phyloP scores from a whole-genome alignment of 441 rosid species.

The Euphorbia celastroides region DNA sequence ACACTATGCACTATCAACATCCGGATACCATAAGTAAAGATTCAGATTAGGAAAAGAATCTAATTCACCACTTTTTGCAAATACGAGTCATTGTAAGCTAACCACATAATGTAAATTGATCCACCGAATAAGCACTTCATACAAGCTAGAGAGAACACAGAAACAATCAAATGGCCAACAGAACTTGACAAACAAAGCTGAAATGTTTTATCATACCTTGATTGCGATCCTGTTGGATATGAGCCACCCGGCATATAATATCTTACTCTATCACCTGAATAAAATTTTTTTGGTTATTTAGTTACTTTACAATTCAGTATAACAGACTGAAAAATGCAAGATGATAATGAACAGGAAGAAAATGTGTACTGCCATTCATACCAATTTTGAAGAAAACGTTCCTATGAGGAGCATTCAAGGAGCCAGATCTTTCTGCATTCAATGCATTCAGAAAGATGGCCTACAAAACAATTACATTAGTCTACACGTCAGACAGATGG shows the following conservation, averaged over 20 bases:
- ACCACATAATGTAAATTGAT: slow-evolving; percentile 1
- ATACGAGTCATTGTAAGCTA: background rate
- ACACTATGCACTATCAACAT: background rate
- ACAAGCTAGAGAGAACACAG: background rate
- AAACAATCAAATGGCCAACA: background rate
- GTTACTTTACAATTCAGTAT: slow-evolving; percentile 22
- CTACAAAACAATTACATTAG: slow-evolving; percentile 37
- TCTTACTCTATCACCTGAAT: slow-evolving; percentile 87
- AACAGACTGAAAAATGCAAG: slow-evolving; percentile 9
- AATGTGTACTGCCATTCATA: slow-evolving; percentile 21
- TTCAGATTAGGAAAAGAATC: background rate
- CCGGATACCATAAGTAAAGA: background rate
- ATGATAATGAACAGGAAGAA: slow-evolving; percentile 1
- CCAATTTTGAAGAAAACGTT: slow-evolving; percentile 55
- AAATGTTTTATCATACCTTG: slow-evolving; percentile 36
- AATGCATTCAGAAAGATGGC: slow-evolving; percentile 50
- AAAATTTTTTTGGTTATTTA: slow-evolving; percentile 23
- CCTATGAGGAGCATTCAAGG: slow-evolving; percentile 39
- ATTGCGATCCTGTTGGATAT: slow-evolving; percentile 36
- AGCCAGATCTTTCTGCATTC: slow-evolving; percentile 49
- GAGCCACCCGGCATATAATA: slow-evolving; percentile 43
- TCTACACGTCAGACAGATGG: slow-evolving; percentile 10
- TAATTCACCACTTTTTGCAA: background rate
- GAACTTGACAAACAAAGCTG: background rate
- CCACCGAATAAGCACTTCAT: background rate